Conservation (phyloP, 257 asterid genomes). For the Solanum dulcamara region DNA sequence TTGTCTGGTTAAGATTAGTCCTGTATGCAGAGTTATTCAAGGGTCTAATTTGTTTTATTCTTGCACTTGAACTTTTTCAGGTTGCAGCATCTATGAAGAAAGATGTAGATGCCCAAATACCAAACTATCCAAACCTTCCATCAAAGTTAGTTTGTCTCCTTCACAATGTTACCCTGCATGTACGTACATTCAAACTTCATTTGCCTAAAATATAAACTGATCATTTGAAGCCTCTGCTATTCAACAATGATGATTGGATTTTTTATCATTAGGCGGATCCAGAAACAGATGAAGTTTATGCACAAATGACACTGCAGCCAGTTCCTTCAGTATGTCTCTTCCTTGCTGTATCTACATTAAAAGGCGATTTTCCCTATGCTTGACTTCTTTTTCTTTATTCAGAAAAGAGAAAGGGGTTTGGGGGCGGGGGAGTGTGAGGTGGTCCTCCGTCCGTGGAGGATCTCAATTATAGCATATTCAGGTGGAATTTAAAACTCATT, state of each 20-base stretch:
- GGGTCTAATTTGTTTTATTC: not conserved
- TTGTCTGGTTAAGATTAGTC: not conserved
- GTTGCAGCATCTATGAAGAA: constrained; percentile 99
- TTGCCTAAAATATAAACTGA: not conserved
- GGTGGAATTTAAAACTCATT: not conserved
- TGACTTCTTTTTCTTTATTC: not conserved
- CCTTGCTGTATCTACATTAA: not conserved
- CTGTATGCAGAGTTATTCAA: not conserved
- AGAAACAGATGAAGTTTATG: constrained; percentile 96
- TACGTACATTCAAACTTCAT: constrained; percentile 14
- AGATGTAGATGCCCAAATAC: constrained; percentile 63
- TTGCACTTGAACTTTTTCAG: constrained; percentile 18
- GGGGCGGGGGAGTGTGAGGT: not conserved
- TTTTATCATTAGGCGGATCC: constrained; percentile 64
- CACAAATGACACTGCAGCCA: constrained; percentile 97
- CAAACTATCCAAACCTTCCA: constrained; percentile 93
- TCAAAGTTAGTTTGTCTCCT: constrained; percentile 81
- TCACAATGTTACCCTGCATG: constrained; percentile 90
- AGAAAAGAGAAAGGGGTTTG: not conserved
- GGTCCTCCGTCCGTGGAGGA: not conserved
- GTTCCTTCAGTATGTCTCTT: constrained; percentile 21
- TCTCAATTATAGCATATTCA: not conserved
- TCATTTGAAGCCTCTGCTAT: not conserved
- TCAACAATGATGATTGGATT: not conserved
- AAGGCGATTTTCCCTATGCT: not conserved